phyloP scores from a whole-genome alignment of 192 early-diverging fungal genomes.

The Endogone sp. region DNA sequence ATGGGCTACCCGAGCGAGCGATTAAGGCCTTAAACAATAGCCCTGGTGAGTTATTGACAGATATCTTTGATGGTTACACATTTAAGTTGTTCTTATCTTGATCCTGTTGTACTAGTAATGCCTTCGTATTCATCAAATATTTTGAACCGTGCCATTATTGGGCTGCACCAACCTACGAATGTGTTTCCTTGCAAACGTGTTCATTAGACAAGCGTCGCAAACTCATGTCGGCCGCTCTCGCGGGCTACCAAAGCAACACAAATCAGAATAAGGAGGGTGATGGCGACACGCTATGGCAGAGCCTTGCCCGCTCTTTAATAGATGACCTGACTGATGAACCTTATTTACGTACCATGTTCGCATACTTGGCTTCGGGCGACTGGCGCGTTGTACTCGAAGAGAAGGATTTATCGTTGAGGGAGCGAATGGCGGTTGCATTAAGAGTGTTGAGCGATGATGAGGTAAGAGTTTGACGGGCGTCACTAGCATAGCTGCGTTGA shows the following conservation, averaged over 20 bases:
- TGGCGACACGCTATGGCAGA: slow-evolving; percentile 44
- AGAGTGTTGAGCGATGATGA: slow-evolving; percentile 79
- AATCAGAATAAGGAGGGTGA: slow-evolving; percentile 14
- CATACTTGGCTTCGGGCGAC: slow-evolving; percentile 75
- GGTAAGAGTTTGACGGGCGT: slow-evolving; percentile 30
- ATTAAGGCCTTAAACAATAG: slow-evolving; percentile 59
- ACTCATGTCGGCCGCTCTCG: slow-evolving; percentile 76
- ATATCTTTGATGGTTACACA: neutral
- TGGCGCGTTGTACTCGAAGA: slow-evolving; percentile 78
- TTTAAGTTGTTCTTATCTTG: neutral
- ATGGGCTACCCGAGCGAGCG: slow-evolving; percentile 70
- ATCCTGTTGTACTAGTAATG: too few species aligned
- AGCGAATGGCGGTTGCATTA: slow-evolving; percentile 81
- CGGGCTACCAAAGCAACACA: slow-evolving; percentile 39
- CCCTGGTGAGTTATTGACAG: slow-evolving; percentile 25
- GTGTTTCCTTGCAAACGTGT: too few species aligned
- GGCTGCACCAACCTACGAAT: neutral
- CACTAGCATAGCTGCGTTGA: neutral
- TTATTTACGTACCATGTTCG: slow-evolving; percentile 86
- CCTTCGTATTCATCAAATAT: neutral
- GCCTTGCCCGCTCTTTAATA: slow-evolving; percentile 58
- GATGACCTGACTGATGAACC: slow-evolving; percentile 57
- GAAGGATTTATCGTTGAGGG: slow-evolving; percentile 65
- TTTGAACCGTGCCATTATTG: neutral
- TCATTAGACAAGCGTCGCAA: slow-evolving; percentile 74